phyloP scores from a whole-genome alignment of 2,329 filamentous ascomycete genomes.

The Teratosphaeria destructans region DNA sequence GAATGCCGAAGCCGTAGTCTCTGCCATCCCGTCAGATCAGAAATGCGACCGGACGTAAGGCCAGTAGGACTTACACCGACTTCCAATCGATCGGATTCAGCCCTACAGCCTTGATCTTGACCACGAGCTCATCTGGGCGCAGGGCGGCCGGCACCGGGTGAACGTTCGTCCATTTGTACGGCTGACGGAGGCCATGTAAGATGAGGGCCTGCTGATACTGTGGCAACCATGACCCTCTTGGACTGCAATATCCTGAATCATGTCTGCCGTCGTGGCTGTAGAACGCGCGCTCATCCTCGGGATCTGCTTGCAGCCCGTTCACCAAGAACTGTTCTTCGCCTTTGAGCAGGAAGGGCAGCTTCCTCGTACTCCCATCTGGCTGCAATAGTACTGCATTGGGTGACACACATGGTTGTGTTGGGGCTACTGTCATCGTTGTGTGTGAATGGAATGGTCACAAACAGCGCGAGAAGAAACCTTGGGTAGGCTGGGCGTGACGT shows the following conservation, averaged over 20 bases:
- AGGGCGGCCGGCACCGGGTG: background rate
- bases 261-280: background rate
- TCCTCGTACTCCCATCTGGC: background rate
- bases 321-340: background rate
- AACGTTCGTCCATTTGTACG: background rate
- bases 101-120: slow-evolving; percentile 24
- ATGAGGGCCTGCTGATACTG: background rate
- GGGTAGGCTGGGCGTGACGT: background rate
- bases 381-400: background rate
- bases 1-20: slow-evolving; percentile 34
- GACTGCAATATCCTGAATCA: background rate
- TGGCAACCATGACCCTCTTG: background rate
- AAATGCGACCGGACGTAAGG: background rate
- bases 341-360: background rate
- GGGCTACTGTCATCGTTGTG: background rate
- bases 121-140: slow-evolving; percentile 23
- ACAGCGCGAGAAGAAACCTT: background rate
- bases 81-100: slow-evolving; percentile 33
- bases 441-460: background rate
- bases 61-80: slow-evolving; percentile 14
- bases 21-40: background rate
- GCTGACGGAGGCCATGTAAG: background rate
- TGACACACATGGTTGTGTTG: background rate
- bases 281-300: background rate
- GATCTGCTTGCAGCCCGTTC: background rate